Conservation (phyloP, 768 basidiomycete species). For the Clitopilus passeckerianus region DNA sequence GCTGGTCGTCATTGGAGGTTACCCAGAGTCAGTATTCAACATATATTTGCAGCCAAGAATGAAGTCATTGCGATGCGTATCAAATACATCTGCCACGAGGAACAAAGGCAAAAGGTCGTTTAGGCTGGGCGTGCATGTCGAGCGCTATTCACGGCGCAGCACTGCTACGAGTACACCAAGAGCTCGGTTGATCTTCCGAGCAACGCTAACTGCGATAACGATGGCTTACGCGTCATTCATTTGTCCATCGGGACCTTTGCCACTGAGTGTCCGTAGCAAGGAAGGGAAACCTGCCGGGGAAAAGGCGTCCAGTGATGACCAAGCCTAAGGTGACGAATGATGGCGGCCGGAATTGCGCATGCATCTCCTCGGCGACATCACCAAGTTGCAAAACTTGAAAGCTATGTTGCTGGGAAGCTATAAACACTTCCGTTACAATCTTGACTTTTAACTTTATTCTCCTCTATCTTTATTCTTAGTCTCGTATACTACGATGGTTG, state of each 20-base stretch:
- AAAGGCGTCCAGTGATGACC: neutral
- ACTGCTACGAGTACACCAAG: neutral
- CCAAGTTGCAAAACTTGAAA: neutral
- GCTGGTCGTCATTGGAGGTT: neutral
- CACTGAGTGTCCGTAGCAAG: no score
- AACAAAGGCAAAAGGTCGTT: neutral
- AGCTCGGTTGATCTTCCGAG: neutral
- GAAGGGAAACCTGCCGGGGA: no score
- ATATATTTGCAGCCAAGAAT: neutral
- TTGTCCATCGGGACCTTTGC: no score
- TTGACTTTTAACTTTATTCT: neutral
- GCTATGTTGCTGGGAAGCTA: neutral
- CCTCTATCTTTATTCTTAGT: neutral
- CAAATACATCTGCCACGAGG: neutral
- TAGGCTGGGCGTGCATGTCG: neutral
- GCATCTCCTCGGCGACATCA: neutral
- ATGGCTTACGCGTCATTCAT: no score
- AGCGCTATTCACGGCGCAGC: neutral
- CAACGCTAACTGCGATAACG: no score
- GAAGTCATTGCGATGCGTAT: neutral
- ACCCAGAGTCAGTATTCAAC: neutral
- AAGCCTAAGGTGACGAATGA: neutral
- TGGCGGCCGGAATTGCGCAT: neutral
- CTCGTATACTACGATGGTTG: conserved; percentile 14
- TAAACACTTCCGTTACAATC: neutral